Evolutionary conservation across 441 rosid species (phyloP), one percentile per base, ranked within the genome.

Genomic region (Aquilaria agallochum): DNA sequence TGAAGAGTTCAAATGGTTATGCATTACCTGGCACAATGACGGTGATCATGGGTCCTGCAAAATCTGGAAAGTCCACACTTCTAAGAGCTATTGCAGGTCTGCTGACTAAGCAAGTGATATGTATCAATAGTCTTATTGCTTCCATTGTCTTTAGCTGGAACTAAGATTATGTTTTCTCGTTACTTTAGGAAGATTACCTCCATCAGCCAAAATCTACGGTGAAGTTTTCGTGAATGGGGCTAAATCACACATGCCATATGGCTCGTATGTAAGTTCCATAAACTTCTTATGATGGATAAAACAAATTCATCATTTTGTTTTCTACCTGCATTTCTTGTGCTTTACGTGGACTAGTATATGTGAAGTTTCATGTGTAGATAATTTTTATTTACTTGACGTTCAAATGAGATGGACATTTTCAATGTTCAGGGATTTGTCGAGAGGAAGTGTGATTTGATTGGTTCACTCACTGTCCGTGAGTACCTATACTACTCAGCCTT

Each of bases 41-140:
- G 2, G 99, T 95, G 2, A 92, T 95, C 65, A 92, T 95, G 99
- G 99, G 99, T 62, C 99, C 99, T 68, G 97, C 95, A 27, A 89
- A 90, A 65, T 95, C 97, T 2, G 99, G 99, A 72, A 95, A 95
- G 79, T 95, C 99, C 58, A 92, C 98, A 0, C 68, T 95, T 12
- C 70, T 95, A 56, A 86, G 92, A 74, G 99, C 97, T 51, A 85
- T 95, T 83, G 90, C 99, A 81, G 99, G 99, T 95, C 59, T 55
- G 56, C 56, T 58, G 48, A 59, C 56, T 10, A 40, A 40, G 45
- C 45, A 40, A 5, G 10, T 65, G 9, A 31, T 57, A 53, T 13
- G 48, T 62, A 5, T 49, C 33, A 5, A 52, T 40, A 15, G 62
- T 68, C 12, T 58, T 58, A 34, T 44, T 58, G 4, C 30, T 32